Base-by-base conservation (phyloP, 192 early-diverging fungal species). In the Backusella luteola region DNA sequence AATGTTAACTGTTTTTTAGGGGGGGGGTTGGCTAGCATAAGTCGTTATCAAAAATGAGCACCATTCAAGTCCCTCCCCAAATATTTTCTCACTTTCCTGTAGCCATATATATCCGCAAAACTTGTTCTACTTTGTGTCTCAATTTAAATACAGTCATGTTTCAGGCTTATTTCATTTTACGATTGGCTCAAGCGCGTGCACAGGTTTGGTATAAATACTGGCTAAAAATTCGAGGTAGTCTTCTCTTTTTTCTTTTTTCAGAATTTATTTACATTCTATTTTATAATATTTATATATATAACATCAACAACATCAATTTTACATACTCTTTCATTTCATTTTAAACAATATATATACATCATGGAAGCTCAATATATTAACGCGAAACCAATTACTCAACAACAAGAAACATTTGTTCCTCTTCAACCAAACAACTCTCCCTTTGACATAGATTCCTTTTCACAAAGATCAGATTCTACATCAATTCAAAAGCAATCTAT, bases 101-200 rank as follows among this genome's bases (percentile, higher is more conserved):
- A 39, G 38, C 38, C 21, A 63, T 12, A 63, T 59, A 59, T 63
- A 63, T 63, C 56, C 56, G 56, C 56, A 63, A 63, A 63, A 63
- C 56, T 26, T 63, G 56, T 63, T 63, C 56, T 63, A 63, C 56
- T 26, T 63, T 63, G 11, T 63, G 56, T 63, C 56, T 63, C 56
- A 63, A 63, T 63, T 63, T 14, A 63, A 63, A 63, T 63, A 63
- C 56, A 63, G 56, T 44, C 26, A 63, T 63, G 56, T 63, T 63
- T 63, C 56, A 63, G 56, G 23, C 56, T 29, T 63, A 63, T 63
- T 63, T 63, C 56, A 63, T 29, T 23, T 29, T 23, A 63, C 26
- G 23, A 63, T 63, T 63, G 23, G 2, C 53, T 59, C 1, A 59
- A 49, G 46, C 6, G 53, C 53, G 53, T 59, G 56, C 26, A 63